Evolutionary conservation across 192 early-diverging fungal species (phyloP), one percentile per base, ranked within the genome.

Genomic region (Coemansia sp.): DNA sequence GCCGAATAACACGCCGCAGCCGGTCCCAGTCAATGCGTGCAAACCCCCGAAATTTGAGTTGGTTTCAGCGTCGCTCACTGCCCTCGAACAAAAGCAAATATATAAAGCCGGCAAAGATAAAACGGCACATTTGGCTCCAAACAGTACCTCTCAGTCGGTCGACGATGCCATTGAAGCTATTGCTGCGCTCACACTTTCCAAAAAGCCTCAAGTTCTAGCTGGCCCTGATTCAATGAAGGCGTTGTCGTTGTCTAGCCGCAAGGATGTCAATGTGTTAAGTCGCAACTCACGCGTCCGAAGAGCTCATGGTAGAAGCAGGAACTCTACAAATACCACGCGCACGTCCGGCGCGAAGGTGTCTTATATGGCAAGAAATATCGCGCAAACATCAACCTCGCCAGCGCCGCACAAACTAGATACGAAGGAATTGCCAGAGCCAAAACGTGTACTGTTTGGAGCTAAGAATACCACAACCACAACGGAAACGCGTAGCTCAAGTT

Each of bases 241-340:
- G 15, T 9, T 20, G 25, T 57, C 55, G 11, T 35, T 33, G 15
- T 40, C 38, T 40, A 57, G n/a, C 57, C 63, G 61, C 50, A 71
- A 55, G 36, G 55, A 33, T 32, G 49, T 71, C 40, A 71, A 71
- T 35, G 20, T 60, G n/a, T 29, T 71, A 49, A 71, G 62, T 32
- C 46, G 48, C 29, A 65, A 55, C 58, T 64, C 69, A 13, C 62
- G 67, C 17, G 15, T 25, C 6, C 55, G n/a, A 57, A 36, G 55
- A 35, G 33, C 29, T 9, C 11, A 36, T 20, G 34, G 34, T 17
- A 33, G 42, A 49, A 53, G 32, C 23, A 43, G 29, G 41, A n/a
- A 9, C 29, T n/a, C 25, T 23, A 46, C 40, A 20, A 65, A 22
- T 34, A 9, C 20, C 14, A 48, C 19, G 0, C 45, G n/a, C n/a